Conservation (phyloP, 352 stramenopile genomes). For the Globisporangium apiculatum region DNA sequence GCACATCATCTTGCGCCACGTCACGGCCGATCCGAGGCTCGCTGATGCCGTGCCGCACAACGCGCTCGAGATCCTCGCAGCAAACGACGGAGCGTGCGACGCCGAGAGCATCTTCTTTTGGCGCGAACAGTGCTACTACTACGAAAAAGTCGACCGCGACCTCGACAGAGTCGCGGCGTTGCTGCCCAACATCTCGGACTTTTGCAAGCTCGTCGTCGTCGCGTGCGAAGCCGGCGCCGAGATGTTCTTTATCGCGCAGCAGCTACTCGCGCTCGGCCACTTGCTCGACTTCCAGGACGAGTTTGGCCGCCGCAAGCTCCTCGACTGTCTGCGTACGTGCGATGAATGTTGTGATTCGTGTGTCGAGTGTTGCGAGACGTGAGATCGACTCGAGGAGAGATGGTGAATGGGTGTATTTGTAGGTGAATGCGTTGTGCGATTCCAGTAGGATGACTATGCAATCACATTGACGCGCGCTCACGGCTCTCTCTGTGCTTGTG, state of each 20-base stretch:
- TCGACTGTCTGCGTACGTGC: constrained; percentile 52
- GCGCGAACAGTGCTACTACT: constrained; percentile 74
- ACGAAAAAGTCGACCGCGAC: constrained; percentile 53
- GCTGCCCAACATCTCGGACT: constrained; percentile 61
- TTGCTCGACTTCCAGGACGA: constrained; percentile 77
- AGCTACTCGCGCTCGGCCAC: constrained; percentile 54
- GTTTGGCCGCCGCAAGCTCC: constrained; percentile 62
- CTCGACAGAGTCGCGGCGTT: constrained; percentile 41
- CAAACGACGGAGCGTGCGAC: constrained; percentile 32
- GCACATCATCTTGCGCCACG: constrained; percentile 37
- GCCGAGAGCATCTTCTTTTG: constrained; percentile 70
- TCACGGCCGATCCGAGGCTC: constrained; percentile 28
- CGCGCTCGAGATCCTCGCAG: constrained; percentile 32
- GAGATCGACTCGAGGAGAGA: too few relatives aligned
- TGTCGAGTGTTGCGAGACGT: too few relatives aligned
- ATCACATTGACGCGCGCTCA: too few relatives aligned
- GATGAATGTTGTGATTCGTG: too few relatives aligned
- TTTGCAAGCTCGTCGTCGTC: constrained; percentile 53
- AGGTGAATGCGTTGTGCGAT: background rate
- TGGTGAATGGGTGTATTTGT: too few relatives aligned
- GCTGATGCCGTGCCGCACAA: constrained; percentile 31
- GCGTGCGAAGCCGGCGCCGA: constrained; percentile 35
- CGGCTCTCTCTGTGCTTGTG: too few relatives aligned
- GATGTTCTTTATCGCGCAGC: constrained; percentile 60
- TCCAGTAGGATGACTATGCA: background rate